These are phyloP conservation scores for Corniculantispora saksenae DNA, from an alignment of 2,329 filamentous ascomycete species.

Conservation along the genomic window DNA sequence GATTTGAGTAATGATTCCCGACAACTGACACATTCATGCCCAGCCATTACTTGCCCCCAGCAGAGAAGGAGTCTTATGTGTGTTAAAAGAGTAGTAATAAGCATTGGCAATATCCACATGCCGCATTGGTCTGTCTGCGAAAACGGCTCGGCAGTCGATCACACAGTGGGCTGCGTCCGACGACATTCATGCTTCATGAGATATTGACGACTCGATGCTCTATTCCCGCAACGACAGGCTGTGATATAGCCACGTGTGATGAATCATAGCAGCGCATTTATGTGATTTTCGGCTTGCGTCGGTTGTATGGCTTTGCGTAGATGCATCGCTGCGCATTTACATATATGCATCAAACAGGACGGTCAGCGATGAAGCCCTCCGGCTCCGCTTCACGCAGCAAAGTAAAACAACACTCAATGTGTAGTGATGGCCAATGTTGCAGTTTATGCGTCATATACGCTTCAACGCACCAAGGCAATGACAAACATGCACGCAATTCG, in stretches of 20 bases:
- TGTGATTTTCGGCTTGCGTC: not conserved
- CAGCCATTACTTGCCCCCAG: not conserved
- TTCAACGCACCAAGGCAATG: not conserved
- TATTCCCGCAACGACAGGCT: not conserved
- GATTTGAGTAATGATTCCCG: not conserved
- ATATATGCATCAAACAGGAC: not conserved
- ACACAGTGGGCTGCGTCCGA: not conserved
- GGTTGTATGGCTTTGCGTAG: not conserved
- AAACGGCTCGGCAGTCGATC: slow-evolving; percentile 13
- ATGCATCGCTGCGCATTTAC: not conserved
- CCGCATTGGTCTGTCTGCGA: not conserved
- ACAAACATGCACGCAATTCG: not conserved
- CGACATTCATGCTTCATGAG: not conserved
- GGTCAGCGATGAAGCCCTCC: not conserved
- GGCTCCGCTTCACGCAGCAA: not conserved
- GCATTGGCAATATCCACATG: slow-evolving; percentile 11
- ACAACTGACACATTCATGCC: slow-evolving; percentile 7
- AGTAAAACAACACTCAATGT: not conserved
- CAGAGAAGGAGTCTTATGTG: not conserved
- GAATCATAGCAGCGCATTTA: not conserved
- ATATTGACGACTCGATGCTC: not conserved
- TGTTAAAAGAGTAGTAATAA: not conserved
- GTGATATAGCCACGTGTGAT: not conserved
- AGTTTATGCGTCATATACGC: slow-evolving; percentile 1
- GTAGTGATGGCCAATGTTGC: not conserved